Evolutionary conservation across 2,329 filamentous ascomycete species (phyloP).

Genomic region (Fusarium tuaranense): DNA sequence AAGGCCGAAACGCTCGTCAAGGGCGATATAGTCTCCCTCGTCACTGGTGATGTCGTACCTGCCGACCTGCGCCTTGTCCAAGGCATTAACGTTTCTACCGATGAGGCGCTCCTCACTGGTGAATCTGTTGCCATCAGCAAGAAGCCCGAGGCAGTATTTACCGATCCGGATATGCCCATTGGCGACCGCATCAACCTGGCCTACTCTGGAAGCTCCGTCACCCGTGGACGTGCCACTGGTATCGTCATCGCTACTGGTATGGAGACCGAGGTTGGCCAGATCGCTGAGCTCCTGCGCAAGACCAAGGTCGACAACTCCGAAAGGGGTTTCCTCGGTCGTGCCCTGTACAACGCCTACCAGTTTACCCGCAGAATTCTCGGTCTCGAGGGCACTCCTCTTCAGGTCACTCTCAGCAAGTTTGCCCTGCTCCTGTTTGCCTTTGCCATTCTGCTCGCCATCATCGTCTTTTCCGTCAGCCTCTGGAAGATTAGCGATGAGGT

Average conservation of each 20-base stretch:
- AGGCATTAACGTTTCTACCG: constrained; percentile 79
- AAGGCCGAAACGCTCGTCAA: constrained; percentile 70
- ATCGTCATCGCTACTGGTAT: constrained; percentile 79
- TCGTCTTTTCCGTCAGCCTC: constrained; percentile 70
- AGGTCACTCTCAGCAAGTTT: constrained; percentile 87
- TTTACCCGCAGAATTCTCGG: constrained; percentile 68
- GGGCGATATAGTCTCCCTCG: constrained; percentile 73
- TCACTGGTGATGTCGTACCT: constrained; percentile 76
- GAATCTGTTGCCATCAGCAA: constrained; percentile 79
- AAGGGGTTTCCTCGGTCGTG: constrained; percentile 57
- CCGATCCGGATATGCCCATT: constrained; percentile 66
- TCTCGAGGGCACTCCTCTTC: constrained; percentile 82
- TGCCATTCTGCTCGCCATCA: constrained; percentile 70
- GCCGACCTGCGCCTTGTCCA: constrained; percentile 75
- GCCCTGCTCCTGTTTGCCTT: constrained; percentile 83
- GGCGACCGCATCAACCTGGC: constrained; percentile 79
- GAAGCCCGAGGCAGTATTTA: constrained; percentile 67
- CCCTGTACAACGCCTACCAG: constrained; percentile 57
- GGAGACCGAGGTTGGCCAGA: constrained; percentile 80
- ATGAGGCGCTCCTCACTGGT: constrained; percentile 80
- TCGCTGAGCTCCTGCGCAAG: constrained; percentile 75
- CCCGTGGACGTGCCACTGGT: constrained; percentile 75
- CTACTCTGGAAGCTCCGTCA: constrained; percentile 79
- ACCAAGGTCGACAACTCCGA: constrained; percentile 59
- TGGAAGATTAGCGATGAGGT: constrained; percentile 68